Conservation (phyloP, 352 stramenopile species). For the Phytophthora multivora region DNA sequence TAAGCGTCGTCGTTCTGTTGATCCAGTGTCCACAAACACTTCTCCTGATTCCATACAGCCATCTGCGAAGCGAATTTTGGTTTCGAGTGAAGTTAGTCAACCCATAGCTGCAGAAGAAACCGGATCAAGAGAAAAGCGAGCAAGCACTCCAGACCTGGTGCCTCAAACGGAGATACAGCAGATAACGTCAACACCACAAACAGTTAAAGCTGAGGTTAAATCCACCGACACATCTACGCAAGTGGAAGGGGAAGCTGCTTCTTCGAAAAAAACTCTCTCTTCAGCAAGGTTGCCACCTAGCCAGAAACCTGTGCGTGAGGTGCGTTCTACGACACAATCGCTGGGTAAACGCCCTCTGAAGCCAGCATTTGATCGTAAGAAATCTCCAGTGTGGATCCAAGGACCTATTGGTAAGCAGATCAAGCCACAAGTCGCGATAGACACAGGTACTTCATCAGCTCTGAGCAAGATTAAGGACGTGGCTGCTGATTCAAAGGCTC, state of each 20-base stretch:
- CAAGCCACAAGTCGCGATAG: background rate
- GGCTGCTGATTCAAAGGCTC: background rate
- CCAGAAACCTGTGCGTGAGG: background rate
- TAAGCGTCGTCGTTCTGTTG: slow-evolving; percentile 20
- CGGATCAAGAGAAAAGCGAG: background rate
- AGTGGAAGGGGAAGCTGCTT: background rate
- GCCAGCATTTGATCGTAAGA: background rate
- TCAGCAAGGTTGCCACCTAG: background rate
- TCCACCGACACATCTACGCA: background rate
- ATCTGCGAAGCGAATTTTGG: background rate
- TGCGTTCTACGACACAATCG: background rate
- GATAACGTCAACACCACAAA: background rate
- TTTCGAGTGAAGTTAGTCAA: slow-evolving; percentile 1
- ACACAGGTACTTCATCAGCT: background rate
- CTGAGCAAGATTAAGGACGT: background rate
- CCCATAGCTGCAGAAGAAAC: background rate
- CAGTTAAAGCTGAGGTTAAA: background rate
- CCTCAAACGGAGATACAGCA: background rate
- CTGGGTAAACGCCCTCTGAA: background rate
- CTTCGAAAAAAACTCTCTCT: no score
- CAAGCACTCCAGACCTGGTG: no score
- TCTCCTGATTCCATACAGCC: slow-evolving; percentile 3
- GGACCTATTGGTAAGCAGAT: background rate
- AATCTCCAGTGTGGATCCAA: background rate
- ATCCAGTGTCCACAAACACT: background rate